phyloP scores from a whole-genome alignment of 1,139 yeast genomes.

The Taphrina deformans region DNA sequence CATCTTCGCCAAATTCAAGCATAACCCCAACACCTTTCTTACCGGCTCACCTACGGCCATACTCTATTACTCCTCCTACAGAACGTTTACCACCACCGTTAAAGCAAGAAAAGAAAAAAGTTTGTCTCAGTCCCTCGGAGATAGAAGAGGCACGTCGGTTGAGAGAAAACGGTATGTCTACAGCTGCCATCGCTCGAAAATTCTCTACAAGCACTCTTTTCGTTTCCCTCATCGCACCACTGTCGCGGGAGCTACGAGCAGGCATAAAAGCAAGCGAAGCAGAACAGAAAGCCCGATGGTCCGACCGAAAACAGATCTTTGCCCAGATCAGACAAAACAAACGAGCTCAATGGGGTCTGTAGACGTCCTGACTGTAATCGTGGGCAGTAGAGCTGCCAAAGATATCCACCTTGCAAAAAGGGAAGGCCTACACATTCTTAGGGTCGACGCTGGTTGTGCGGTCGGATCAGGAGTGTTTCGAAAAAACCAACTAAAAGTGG shows the following conservation, averaged over 20 bases:
- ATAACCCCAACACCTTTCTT: slow-evolving; percentile 30
- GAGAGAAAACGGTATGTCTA: slow-evolving; percentile 17
- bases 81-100: slow-evolving; percentile 16
- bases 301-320: slow-evolving; percentile 24
- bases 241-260: slow-evolving; percentile 7
- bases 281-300: slow-evolving; percentile 26
- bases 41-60: slow-evolving; percentile 25
- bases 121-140: slow-evolving; percentile 9
- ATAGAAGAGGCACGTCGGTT: slow-evolving; percentile 9
- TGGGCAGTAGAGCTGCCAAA: not conserved
- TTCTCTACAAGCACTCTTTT: slow-evolving; percentile 24
- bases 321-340: slow-evolving; percentile 26
- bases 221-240: slow-evolving; percentile 30
- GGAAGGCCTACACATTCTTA: no score
- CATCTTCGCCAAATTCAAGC: slow-evolving; percentile 31
- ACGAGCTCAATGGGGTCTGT: slow-evolving; percentile 26
- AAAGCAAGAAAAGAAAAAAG: slow-evolving; percentile 5
- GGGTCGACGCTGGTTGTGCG: no score
- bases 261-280: slow-evolving; percentile 1
- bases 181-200: slow-evolving; percentile 18
- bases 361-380: not conserved
- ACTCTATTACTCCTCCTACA: not conserved
- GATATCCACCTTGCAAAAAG: no score
- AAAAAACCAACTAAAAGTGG: no score
- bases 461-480: no score